phyloP scores from a whole-genome alignment of 768 basidiomycete species.

The Boletus rubropictus region DNA sequence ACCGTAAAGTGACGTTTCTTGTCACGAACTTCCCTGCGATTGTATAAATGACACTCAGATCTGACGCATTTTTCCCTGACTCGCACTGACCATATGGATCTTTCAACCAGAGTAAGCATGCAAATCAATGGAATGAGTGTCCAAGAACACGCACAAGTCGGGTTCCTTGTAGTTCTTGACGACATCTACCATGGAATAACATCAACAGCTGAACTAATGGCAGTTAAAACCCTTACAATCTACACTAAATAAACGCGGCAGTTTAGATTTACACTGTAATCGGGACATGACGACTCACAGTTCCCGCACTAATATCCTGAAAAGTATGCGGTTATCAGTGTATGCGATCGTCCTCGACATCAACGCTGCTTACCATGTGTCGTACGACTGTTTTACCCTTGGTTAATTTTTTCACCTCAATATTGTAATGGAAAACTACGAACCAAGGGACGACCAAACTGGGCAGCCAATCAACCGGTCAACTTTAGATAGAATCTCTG shows the following conservation, averaged over 20 bases:
- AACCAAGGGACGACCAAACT: conserved; percentile 77
- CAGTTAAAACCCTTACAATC: conserved; percentile 48
- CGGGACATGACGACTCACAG: conserved; percentile 45
- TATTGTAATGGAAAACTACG: conserved; percentile 20
- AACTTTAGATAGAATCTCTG: neutral
- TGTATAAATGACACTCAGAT: conserved; percentile 19
- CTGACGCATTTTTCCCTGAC: conserved; percentile 18
- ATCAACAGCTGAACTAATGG: neutral
- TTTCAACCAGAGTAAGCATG: conserved; percentile 24
- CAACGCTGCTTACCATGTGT: conserved; percentile 44
- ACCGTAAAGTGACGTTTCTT: conserved; percentile 82
- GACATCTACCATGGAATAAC: conserved; percentile 45
- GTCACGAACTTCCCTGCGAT: conserved; percentile 80
- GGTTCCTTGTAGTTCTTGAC: conserved; percentile 65
- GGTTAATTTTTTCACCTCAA: conserved; percentile 1
- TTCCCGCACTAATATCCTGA: conserved; percentile 66
- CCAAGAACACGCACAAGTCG: conserved; percentile 59
- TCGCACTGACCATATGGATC: conserved; percentile 72
- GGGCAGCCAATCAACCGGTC: conserved; percentile 1
- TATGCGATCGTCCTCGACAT: neutral
- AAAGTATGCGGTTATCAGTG: conserved; percentile 1
- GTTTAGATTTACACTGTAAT: neutral
- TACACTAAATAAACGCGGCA: conserved; percentile 39
- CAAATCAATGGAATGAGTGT: neutral
- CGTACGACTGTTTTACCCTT: conserved; percentile 40